Evolutionary conservation across 441 rosid species (phyloP).

Genomic region (Bruguiera hainesii): DNA sequence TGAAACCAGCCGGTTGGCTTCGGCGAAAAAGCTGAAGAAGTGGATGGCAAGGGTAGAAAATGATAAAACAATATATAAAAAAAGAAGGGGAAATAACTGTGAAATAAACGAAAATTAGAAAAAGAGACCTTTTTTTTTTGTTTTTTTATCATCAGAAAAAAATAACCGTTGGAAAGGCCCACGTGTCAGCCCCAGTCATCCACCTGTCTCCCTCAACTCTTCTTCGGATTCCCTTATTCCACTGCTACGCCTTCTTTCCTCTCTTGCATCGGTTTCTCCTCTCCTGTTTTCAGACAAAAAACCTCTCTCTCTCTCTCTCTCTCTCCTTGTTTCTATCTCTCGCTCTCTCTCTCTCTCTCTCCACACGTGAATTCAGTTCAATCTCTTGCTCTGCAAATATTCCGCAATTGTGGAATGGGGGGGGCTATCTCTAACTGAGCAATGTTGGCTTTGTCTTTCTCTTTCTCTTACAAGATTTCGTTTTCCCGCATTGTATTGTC

Average conservation of each 20-base stretch:
- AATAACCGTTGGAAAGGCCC: constrained; percentile 43
- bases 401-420: neutral
- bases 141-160: constrained; percentile 15
- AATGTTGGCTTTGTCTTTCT: constrained; percentile 13
- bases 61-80: neutral
- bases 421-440: neutral
- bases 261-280: constrained; percentile 13
- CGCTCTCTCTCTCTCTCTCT: constrained; percentile 26
- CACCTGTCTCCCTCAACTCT: constrained; percentile 52
- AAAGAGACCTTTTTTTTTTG: neutral
- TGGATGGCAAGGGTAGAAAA: too few species aligned
- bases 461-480: neutral
- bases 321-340: constrained; percentile 13
- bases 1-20: too few species aligned
- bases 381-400: neutral
- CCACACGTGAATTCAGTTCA: constrained; percentile 21
- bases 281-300: constrained; percentile 18
- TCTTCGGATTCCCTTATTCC: constrained; percentile 33
- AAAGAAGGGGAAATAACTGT: neutral
- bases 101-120: neutral
- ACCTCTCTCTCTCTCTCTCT: constrained; percentile 18
- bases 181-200: constrained; percentile 48
- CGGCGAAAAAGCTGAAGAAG: neutral
- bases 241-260: constrained; percentile 15
- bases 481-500: constrained; percentile 12